phyloP scores from a whole-genome alignment of 2,329 filamentous ascomycete species.

The Orbilia brochopaga region DNA sequence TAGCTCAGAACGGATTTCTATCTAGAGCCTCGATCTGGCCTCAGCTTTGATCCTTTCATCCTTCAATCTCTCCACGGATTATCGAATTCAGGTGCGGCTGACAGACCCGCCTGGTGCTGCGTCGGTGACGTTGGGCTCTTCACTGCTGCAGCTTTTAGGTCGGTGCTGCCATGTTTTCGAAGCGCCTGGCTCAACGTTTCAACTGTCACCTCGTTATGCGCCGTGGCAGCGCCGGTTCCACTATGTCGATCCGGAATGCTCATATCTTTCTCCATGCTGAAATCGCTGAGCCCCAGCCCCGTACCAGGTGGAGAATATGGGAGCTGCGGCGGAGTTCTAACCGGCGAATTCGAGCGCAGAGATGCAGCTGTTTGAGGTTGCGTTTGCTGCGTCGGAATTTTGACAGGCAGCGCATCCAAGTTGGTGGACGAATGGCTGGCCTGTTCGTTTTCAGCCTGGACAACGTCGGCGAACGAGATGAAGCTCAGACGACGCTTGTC shows the following conservation, averaged over 20 bases:
- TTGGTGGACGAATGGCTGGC: slow-evolving; percentile 64
- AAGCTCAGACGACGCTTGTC: slow-evolving; percentile 76
- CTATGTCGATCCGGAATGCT: slow-evolving; percentile 37
- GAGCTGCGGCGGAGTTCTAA: slow-evolving; percentile 49
- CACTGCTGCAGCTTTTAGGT: slow-evolving; percentile 62
- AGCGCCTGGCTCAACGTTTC: slow-evolving; percentile 94
- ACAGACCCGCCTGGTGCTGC: slow-evolving; percentile 7
- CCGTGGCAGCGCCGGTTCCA: slow-evolving; percentile 30
- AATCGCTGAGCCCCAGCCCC: slow-evolving; percentile 37
- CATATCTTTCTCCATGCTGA: slow-evolving; percentile 51
- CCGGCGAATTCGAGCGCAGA: slow-evolving; percentile 49
- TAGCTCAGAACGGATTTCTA: neutral
- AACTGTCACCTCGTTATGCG: slow-evolving; percentile 67
- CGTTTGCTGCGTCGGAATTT: slow-evolving; percentile 4
- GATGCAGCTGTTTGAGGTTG: slow-evolving; percentile 46
- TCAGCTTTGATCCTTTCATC: neutral
- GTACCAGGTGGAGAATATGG: slow-evolving; percentile 41
- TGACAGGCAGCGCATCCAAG: slow-evolving; percentile 40
- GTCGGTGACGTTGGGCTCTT: slow-evolving; percentile 23
- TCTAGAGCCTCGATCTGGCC: neutral
- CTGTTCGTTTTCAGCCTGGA: slow-evolving; percentile 74
- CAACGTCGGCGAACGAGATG: slow-evolving; percentile 95
- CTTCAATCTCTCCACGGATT: slow-evolving; percentile 46
- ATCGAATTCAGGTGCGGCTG: slow-evolving; percentile 29
- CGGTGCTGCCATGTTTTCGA: slow-evolving; percentile 81